A percentile compares a stretch with the other conserved stretches of the same genome.
Evolutionary conservation across 345 rosid species (phyloP).

Genomic region (Trapa incisa): DNA sequence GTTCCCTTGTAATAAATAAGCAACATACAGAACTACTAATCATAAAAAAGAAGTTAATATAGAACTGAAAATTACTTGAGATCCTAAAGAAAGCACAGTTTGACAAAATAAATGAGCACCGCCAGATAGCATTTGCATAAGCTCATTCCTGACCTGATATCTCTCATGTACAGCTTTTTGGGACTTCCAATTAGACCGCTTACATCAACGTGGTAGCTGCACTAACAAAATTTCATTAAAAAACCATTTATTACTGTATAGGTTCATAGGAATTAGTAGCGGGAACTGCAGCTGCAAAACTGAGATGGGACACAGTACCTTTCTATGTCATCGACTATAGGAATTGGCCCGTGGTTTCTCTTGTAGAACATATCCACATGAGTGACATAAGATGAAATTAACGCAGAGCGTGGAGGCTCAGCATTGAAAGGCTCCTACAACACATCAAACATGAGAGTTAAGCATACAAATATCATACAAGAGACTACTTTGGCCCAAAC

Average conservation of each 20-base stretch:
- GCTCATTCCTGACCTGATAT: constrained; percentile 43
- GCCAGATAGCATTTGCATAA: background rate
- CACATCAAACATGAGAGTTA: background rate
- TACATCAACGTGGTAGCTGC: constrained; percentile 50
- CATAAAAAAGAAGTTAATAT: too few relatives aligned
- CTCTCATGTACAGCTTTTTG: constrained; percentile 45
- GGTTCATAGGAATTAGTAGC: background rate
- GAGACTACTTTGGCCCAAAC: too few relatives aligned
- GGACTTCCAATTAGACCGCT: constrained; percentile 44
- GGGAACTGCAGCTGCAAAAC: background rate
- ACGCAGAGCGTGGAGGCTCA: constrained; percentile 71
- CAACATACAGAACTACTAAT: background rate
- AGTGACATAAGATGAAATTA: constrained; percentile 57
- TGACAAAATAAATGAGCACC: background rate
- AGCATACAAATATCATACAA: too few relatives aligned
- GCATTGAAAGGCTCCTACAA: constrained; percentile 88
- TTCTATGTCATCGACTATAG: constrained; percentile 54
- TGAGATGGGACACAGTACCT: constrained; percentile 24
- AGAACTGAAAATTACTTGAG: too few relatives aligned
- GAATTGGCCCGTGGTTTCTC: constrained; percentile 94
- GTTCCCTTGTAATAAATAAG: background rate
- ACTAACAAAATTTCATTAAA: constrained; percentile 4
- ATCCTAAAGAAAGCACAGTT: background rate
- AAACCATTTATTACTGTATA: constrained; percentile 2
- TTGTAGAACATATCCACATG: constrained; percentile 84